phyloP scores from a whole-genome alignment of 2,329 filamentous ascomycete genomes.

The Cercospora janseana region DNA sequence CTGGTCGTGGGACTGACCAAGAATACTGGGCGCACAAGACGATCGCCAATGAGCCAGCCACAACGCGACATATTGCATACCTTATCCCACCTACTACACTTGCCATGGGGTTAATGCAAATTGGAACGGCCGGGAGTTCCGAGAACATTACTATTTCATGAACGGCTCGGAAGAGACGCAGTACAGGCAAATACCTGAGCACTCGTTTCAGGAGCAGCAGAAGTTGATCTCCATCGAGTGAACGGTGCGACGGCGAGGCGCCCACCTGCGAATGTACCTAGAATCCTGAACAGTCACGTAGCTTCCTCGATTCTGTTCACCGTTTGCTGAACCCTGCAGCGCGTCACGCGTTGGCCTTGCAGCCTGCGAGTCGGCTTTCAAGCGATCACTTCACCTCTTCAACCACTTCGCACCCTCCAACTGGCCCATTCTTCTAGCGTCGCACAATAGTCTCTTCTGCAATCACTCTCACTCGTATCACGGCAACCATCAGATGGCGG shows the following conservation, averaged over 20 bases:
- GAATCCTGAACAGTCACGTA: neutral
- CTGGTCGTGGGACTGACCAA: too few relatives aligned
- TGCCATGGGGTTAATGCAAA: too few relatives aligned
- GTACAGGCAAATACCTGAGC: too few relatives aligned
- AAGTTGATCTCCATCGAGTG: too few relatives aligned
- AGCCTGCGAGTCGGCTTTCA: neutral
- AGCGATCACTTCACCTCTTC: neutral
- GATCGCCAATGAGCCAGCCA: too few relatives aligned
- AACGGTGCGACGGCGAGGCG: neutral
- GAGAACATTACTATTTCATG: too few relatives aligned
- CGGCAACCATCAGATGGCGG: slow-evolving; percentile 1
- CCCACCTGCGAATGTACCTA: neutral
- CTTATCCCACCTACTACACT: too few relatives aligned
- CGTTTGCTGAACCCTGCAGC: slow-evolving; percentile 4
- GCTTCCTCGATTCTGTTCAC: neutral
- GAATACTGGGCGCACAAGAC: too few relatives aligned
- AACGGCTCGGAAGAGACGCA: too few relatives aligned
- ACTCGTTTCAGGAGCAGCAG: too few relatives aligned
- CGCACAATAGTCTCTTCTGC: neutral
- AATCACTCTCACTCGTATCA: neutral
- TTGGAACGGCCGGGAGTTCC: too few relatives aligned
- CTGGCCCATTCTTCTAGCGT: neutral
- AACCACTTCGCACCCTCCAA: neutral
- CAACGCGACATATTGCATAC: too few relatives aligned
- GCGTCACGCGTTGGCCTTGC: slow-evolving; percentile 1